Evolutionary conservation across 2,329 filamentous ascomycete species (phyloP).

Genomic region (Clonostachys solani): DNA sequence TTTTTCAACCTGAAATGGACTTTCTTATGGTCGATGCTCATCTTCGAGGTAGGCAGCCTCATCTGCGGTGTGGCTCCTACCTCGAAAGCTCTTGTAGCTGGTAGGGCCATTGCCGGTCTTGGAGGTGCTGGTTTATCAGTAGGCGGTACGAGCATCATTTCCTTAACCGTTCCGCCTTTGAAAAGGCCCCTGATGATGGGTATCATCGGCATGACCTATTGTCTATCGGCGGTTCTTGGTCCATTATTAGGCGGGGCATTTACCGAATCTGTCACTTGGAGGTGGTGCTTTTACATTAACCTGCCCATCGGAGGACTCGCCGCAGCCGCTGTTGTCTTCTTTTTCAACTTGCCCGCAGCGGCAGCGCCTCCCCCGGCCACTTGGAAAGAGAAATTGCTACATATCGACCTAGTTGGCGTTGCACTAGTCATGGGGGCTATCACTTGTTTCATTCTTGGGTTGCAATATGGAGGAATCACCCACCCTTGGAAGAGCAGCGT

Average conservation of each 20-base stretch:
- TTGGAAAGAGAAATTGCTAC: slow-evolving; percentile 27
- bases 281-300: slow-evolving; percentile 18
- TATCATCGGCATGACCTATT: slow-evolving; percentile 12
- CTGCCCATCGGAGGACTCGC: slow-evolving; percentile 12
- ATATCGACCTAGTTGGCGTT: slow-evolving; percentile 33
- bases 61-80: slow-evolving; percentile 44
- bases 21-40: slow-evolving; percentile 42
- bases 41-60: slow-evolving; percentile 53
- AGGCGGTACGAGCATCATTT: slow-evolving; percentile 41
- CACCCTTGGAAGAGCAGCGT: slow-evolving; percentile 43
- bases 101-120: slow-evolving; percentile 51
- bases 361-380: slow-evolving; percentile 18
- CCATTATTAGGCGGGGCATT: slow-evolving; percentile 16
- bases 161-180: neutral
- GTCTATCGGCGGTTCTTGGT: slow-evolving; percentile 13
- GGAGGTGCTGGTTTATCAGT: slow-evolving; percentile 53
- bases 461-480: slow-evolving; percentile 33
- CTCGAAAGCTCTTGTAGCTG: slow-evolving; percentile 49
- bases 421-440: slow-evolving; percentile 29
- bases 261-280: slow-evolving; percentile 13
- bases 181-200: slow-evolving; percentile 1
- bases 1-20: slow-evolving; percentile 55
- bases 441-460: slow-evolving; percentile 29
- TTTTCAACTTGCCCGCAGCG: slow-evolving; percentile 24
- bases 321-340: slow-evolving; percentile 11